These are phyloP conservation scores for Alternaria incomplexa DNA, from an alignment of 2,329 filamentous ascomycete species.

Conservation along the genomic window DNA sequence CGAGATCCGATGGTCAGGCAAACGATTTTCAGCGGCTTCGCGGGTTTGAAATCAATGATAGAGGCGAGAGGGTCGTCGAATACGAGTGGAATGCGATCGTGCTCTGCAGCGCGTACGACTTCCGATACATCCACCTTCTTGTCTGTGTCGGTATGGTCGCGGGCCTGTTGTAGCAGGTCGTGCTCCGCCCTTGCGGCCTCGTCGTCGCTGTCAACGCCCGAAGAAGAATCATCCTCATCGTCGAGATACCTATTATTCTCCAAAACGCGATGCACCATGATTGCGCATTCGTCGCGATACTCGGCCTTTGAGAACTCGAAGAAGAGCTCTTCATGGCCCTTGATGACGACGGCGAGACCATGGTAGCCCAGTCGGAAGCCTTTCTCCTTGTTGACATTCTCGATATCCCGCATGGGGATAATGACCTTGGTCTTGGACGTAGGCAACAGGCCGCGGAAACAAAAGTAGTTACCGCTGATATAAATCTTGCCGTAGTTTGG, in stretches of 20 bases:
- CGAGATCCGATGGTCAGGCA: constrained; percentile 95
- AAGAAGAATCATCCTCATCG: constrained; percentile 70
- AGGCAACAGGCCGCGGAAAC: constrained; percentile 88
- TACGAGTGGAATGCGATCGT: constrained; percentile 74
- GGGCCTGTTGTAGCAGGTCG: constrained; percentile 77
- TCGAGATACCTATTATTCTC: constrained; percentile 74
- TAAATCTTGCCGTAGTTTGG: constrained; percentile 97
- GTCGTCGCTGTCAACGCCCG: constrained; percentile 72
- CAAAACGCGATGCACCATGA: constrained; percentile 78
- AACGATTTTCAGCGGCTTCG: constrained; percentile 79
- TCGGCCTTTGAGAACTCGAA: constrained; percentile 87
- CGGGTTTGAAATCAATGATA: constrained; percentile 88
- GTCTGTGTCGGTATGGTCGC: constrained; percentile 50
- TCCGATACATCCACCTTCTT: constrained; percentile 30
- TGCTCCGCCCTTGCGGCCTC: constrained; percentile 81
- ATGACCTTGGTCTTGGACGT: constrained; percentile 92
- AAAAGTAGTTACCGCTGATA: constrained; percentile 84
- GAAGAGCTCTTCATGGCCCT: constrained; percentile 93
- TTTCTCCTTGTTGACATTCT: constrained; percentile 93
- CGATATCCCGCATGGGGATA: constrained; percentile 85
- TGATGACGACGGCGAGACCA: constrained; percentile 89
- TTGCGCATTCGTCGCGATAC: constrained; percentile 84
- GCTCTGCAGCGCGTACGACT: constrained; percentile 39
- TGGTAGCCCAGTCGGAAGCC: constrained; percentile 92
- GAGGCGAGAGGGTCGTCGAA: constrained; percentile 91